phyloP scores from a whole-genome alignment of 352 stramenopile species.

The Phytophthora podocarpi region DNA sequence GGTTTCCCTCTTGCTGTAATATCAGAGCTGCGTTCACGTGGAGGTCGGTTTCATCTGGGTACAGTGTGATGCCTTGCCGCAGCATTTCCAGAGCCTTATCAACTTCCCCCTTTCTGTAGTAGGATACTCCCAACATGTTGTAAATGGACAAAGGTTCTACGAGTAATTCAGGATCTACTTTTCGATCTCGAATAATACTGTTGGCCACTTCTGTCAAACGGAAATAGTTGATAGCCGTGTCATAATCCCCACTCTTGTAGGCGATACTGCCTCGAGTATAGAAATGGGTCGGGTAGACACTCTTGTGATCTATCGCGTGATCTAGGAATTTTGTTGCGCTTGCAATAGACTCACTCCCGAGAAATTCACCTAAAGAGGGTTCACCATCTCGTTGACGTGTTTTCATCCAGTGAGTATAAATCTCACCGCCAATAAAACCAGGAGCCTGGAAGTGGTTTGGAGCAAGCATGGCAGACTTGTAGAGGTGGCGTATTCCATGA shows the following conservation, averaged over 20 bases:
- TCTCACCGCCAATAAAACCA: slow-evolving; percentile 44
- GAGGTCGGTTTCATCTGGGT: slow-evolving; percentile 45
- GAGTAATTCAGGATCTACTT: slow-evolving; percentile 49
- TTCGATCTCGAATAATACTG: slow-evolving; percentile 27
- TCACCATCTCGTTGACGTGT: slow-evolving; percentile 5
- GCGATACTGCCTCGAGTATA: slow-evolving; percentile 44
- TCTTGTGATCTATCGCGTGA: slow-evolving; percentile 29
- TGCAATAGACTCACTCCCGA: slow-evolving; percentile 36
- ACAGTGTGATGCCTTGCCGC: slow-evolving; percentile 37
- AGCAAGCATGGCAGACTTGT: slow-evolving; percentile 45
- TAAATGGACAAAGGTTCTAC: slow-evolving; percentile 39
- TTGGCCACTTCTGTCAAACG: slow-evolving; percentile 40
- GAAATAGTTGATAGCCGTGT: slow-evolving; percentile 43
- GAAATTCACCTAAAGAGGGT: slow-evolving; percentile 17
- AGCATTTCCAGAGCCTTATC: slow-evolving; percentile 42
- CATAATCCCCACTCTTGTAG: slow-evolving; percentile 42
- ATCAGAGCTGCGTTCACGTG: slow-evolving; percentile 57
- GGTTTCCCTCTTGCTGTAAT: slow-evolving; percentile 24
- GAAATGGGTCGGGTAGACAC: slow-evolving; percentile 45
- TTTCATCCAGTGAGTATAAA: slow-evolving; percentile 42
- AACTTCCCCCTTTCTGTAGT: slow-evolving; percentile 26
- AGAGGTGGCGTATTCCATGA: slow-evolving; percentile 48
- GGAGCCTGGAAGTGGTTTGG: slow-evolving; percentile 24
- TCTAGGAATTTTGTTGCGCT: slow-evolving; percentile 39
- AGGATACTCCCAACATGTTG: slow-evolving; percentile 56